Evolutionary conservation across 495 filamentous ascomycete genomes (phyloP), one percentile per base, ranked within the genome.

Genomic region (Astrocystis sublimbata): DNA sequence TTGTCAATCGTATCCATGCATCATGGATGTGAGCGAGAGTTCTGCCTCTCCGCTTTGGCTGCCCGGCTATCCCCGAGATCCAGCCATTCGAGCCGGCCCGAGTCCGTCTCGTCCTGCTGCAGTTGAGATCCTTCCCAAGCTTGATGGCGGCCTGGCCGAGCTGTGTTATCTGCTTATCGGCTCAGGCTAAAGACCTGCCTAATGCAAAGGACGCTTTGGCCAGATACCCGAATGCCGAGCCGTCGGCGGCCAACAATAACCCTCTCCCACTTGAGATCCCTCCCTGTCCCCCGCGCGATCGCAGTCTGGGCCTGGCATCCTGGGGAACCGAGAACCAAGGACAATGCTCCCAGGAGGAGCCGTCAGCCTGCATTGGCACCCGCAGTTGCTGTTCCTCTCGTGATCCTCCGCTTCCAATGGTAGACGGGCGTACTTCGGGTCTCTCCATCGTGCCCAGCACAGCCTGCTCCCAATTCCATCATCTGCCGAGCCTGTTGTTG

Each of bases 341-440:
- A 23, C 23, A 17, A 13, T 10, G 6, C 17, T 35, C 17, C n/a
- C 24, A 24, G 9, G 21, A 2, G n/a, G 36, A 15, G 19, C n/a
- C 24, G 40, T 28, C 54, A 35, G 23, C 51, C 51, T 45, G 54
- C 54, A 57, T 45, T 28, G 38, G 24, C 41, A 33, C 19, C 4
- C 17, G 54, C 54, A 45, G 38, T 45, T 33, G 9, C n/a, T 43
- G 38, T 43, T 35, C 41, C n/a, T 45, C 40, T 38, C 54, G 54
- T 57, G 54, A 57, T 45, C 35, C 38, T 41, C 54, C 26, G 54
- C 54, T 57, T 45, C 21, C 23, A n/a, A 36, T 42, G 35, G 35
- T 42, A 41, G 52, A 56, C 15, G 36, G 13, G 8, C 40, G 54
- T 43, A 30, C 17, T 28, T 45, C 24, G 17, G 30, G 17, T 17